These are phyloP conservation scores for Phytophthora sansomeana DNA, from an alignment of 352 stramenopile genomes.

Conservation along the genomic window DNA sequence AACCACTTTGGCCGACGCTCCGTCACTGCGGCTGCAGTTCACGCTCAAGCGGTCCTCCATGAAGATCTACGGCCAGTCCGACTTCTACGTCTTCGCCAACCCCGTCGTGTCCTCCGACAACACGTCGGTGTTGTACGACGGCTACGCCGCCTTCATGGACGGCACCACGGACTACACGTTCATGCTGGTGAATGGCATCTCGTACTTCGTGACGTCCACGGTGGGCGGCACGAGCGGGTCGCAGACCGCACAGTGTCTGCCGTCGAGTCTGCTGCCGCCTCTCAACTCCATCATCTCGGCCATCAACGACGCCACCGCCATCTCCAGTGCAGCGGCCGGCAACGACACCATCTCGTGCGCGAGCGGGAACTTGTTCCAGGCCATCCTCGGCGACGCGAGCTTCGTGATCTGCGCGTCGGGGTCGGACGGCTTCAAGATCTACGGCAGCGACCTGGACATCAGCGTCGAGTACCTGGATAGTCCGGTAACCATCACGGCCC, in stretches of 20 bases:
- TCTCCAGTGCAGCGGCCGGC: conserved; percentile 8
- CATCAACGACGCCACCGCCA: conserved; percentile 24
- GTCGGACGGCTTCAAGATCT: conserved; percentile 16
- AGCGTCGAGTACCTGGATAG: conserved; percentile 20
- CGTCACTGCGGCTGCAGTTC: conserved; percentile 39
- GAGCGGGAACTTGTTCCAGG: conserved; percentile 28
- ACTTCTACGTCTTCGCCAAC: conserved; percentile 48
- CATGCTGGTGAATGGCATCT: conserved; percentile 35
- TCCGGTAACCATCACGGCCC: conserved; percentile 16
- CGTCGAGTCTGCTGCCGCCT: conserved; percentile 16
- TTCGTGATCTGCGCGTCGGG: conserved; percentile 28
- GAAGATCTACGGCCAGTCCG: conserved; percentile 34
- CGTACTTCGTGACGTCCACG: conserved; percentile 35
- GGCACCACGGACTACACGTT: conserved; percentile 29
- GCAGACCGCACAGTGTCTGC: conserved; percentile 18
- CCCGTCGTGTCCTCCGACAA: conserved; percentile 31
- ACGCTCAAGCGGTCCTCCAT: conserved; percentile 42
- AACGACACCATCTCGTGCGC: conserved; percentile 28
- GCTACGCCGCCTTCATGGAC: conserved; percentile 28
- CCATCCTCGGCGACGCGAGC: conserved; percentile 20
- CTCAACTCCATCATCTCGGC: conserved; percentile 28
- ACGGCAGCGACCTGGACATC: conserved; percentile 30
- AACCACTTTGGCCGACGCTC: conserved; percentile 26
- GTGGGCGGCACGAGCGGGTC: conserved; percentile 10
- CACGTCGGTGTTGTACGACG: conserved; percentile 42